Base-by-base conservation (phyloP, 306 rosid genomes). In the Senna siamea region DNA sequence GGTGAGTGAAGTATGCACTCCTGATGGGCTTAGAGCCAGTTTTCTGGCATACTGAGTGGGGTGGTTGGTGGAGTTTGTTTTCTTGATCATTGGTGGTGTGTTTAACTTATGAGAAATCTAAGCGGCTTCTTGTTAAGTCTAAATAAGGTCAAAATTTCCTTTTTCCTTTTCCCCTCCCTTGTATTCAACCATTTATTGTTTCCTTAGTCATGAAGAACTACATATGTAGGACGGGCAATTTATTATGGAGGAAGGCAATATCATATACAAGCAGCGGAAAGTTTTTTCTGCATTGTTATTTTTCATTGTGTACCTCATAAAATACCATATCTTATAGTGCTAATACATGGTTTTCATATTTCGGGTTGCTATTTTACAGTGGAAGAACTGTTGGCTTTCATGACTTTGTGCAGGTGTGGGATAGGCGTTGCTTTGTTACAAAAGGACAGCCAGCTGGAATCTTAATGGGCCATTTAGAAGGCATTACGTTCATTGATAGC, bases 381-480 rank as follows among this genome's bases (percentile, higher is more conserved):
- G 5, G 41, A 75, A 65, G 63, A 66, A 57, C 23, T 58, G 18
- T 51, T 60, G 23, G 48, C 35, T 74, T 76, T 53, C 66, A 44
- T 82, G 68, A 66, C 55, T 35, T 69, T 69, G 48, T 53, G 54
- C 78, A 94, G 97, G 98, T 94, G 71, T 91, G 98, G 97, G 98
- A 94, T 81, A 84, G 96, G 84, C 98, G 95, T 37, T 94, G 97
- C 84, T 77, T 91, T 64, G 76, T 50, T 56, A 14, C 88, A 5
- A 89, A 50, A 40, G 94, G 86, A 71, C 80, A 88, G 78, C 83
- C 96, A 30, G 93, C 95, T 55, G 98, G 98, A 30, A 78, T 87
- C 78, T 83, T 94, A 79, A 83, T 74, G 64, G 98, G 98, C 68
- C 98, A 91, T 79, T 75, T 91, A 67, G 92, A 91, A 85, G 98